A percentile compares a stretch with the other conserved stretches of the same genome.
These are phyloP conservation scores for Colletotrichum paranaense DNA, from an alignment of 2,329 filamentous ascomycete species.

Conservation along the genomic window DNA sequence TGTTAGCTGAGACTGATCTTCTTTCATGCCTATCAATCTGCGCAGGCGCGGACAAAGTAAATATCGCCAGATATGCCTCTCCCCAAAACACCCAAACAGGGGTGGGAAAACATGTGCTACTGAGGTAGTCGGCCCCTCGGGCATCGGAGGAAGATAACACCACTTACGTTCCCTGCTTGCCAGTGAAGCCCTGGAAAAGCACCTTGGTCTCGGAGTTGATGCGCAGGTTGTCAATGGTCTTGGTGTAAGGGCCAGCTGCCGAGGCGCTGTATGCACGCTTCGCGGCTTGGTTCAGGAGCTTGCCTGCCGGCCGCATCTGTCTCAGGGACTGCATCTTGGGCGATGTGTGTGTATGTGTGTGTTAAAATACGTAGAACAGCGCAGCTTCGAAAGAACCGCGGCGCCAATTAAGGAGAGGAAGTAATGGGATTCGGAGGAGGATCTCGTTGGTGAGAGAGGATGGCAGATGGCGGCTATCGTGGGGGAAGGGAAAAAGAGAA, in stretches of 20 bases:
- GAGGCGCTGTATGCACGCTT: constrained; percentile 81
- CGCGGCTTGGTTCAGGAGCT: constrained; percentile 72
- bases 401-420: constrained; percentile 15
- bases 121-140: neutral
- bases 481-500: constrained; percentile 6
- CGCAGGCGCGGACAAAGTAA: neutral
- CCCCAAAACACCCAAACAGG: constrained; percentile 1
- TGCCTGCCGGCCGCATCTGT: constrained; percentile 74
- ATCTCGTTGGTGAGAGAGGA: constrained; percentile 6
- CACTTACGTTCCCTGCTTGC: constrained; percentile 92
- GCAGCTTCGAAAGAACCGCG: constrained; percentile 11
- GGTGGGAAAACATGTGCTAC: neutral
- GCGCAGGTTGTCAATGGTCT: constrained; percentile 86
- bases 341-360: constrained; percentile 30
- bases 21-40: neutral
- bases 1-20: constrained; percentile 13
- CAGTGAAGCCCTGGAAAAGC: constrained; percentile 96
- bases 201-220: constrained; percentile 96
- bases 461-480: constrained; percentile 16
- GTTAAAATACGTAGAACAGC: constrained; percentile 24
- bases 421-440: neutral
- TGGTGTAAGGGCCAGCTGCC: constrained; percentile 74
- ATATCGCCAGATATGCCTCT: neutral
- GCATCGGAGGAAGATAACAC: constrained; percentile 14
- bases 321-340: constrained; percentile 86